Conservation (phyloP, 805 yeast genomes). For the Teunomyces aglyptinius region DNA sequence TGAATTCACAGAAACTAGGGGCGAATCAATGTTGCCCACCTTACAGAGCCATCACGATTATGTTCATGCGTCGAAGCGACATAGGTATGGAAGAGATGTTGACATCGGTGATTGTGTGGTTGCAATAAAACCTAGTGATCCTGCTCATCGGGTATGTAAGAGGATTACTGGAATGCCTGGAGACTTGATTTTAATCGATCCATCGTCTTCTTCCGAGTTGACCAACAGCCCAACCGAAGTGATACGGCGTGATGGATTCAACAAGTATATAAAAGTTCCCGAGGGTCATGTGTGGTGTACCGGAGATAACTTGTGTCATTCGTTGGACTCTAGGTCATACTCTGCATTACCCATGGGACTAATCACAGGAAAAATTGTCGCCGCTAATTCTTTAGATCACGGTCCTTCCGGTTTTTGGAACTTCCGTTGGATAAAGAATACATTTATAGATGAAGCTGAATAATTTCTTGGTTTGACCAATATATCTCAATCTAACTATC, state of each 20-base stretch:
- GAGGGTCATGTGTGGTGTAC: conserved; percentile 97
- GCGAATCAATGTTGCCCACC: conserved; percentile 96
- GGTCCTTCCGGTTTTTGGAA: conserved; percentile 48
- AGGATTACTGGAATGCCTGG: conserved; percentile 97
- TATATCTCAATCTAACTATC: background rate
- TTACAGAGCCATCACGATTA: conserved; percentile 70
- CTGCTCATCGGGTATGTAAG: conserved; percentile 82
- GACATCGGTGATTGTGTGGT: conserved; percentile 85
- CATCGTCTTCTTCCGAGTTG: conserved; percentile 54
- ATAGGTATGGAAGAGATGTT: conserved; percentile 62
- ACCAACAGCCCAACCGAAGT: conserved; percentile 29
- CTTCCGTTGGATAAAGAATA: conserved; percentile 55
- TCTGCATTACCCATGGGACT: conserved; percentile 88
- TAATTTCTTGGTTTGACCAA: conserved; percentile 1
- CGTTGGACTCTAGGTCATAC: conserved; percentile 86
- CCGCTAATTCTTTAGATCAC: conserved; percentile 55
- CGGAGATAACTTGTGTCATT: conserved; percentile 87
- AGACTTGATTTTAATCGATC: conserved; percentile 78
- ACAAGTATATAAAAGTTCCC: conserved; percentile 74
- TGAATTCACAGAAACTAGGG: conserved; percentile 79
- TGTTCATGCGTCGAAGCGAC: conserved; percentile 69
- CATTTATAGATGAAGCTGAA: conserved; percentile 31
- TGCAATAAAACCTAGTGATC: conserved; percentile 86
- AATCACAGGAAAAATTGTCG: conserved; percentile 81
- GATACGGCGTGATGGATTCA: conserved; percentile 38